Evolutionary conservation across 306 rosid species (phyloP).

Genomic region (Ormosia semicastrata): DNA sequence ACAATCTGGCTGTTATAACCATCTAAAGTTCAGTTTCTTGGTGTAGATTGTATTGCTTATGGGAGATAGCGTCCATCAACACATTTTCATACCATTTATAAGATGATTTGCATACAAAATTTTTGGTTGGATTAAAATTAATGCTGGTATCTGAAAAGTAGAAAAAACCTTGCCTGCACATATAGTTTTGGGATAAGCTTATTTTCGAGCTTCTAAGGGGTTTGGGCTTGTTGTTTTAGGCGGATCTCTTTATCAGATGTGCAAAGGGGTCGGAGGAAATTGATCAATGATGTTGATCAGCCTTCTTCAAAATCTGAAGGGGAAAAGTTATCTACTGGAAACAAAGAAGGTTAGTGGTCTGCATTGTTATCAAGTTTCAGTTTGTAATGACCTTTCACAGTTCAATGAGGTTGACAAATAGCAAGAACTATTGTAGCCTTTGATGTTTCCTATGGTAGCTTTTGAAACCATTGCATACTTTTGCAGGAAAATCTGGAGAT

Average conservation of each 20-base stretch:
- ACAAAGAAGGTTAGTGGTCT: slow-evolving; percentile 59
- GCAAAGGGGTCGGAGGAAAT: slow-evolving; percentile 32
- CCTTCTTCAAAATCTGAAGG: slow-evolving; percentile 36
- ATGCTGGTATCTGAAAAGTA: neutral
- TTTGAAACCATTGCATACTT: slow-evolving; percentile 36
- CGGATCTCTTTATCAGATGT: slow-evolving; percentile 10
- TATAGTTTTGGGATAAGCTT: slow-evolving; percentile 1
- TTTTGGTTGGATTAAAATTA: slow-evolving; percentile 3
- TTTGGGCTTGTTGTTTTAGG: slow-evolving; percentile 27
- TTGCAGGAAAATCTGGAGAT: slow-evolving; percentile 44
- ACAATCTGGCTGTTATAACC: neutral
- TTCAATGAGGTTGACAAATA: slow-evolving; percentile 22
- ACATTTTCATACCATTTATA: neutral
- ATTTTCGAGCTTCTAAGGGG: neutral
- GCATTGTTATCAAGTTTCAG: neutral
- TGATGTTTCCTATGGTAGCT: slow-evolving; percentile 11
- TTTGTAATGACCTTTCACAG: slow-evolving; percentile 17
- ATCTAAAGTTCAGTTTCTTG: neutral
- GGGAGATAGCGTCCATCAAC: neutral
- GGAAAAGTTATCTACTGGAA: slow-evolving; percentile 37
- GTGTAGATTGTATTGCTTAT: neutral
- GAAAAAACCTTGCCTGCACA: neutral
- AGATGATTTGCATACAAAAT: neutral
- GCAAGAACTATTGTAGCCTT: neutral
- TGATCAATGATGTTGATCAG: slow-evolving; percentile 36